Evolutionary conservation across 805 yeast species (phyloP), one percentile per base, ranked within the genome.

Genomic region (Ogataea salicorniae): DNA sequence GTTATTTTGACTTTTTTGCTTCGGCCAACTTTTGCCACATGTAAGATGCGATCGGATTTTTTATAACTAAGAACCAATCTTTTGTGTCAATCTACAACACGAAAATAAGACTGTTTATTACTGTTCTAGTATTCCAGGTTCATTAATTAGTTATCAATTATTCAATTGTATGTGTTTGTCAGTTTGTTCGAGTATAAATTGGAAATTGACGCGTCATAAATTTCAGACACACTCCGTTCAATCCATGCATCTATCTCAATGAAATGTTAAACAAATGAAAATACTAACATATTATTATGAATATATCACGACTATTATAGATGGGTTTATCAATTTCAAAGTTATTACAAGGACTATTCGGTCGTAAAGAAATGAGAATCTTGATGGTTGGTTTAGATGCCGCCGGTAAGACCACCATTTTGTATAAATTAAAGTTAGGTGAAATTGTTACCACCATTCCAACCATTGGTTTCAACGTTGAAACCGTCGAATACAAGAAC

Each of bases 371-470:
- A 72, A 91, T 90, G 97, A 86, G 97, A 77, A 90, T 90, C 66
- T 83, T 90, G 72, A 90, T 90, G 97, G 97, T 90, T 68, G 97
- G 97, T 75, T 81, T 90, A 64, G 97, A 90, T 73, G 96, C 96
- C 67, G 97, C 97, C 60, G 97, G 97, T 85, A 90, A 90, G 76
- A 90, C 97, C 72, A 90, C 97, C 71, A 91, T 90, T 68, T 80
- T 90, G 66, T 90, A 90, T 76, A 90, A 90, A 77, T 83, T 90
- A 72, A 90, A 90, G 73, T 81, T 90, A 62, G 97, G 96, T 68
- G 97, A 90, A 77, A 88, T 90, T 64, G 95, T 90, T 66, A 89
- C 96, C 63, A 90, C 97, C 44, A 90, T 89, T 66, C 97, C 97
- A 72, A 90, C 97, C 58, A 89, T 90, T 71, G 97, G 97, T 65